phyloP scores from a whole-genome alignment of 306 rosid genomes.

The Medicago arabica region DNA sequence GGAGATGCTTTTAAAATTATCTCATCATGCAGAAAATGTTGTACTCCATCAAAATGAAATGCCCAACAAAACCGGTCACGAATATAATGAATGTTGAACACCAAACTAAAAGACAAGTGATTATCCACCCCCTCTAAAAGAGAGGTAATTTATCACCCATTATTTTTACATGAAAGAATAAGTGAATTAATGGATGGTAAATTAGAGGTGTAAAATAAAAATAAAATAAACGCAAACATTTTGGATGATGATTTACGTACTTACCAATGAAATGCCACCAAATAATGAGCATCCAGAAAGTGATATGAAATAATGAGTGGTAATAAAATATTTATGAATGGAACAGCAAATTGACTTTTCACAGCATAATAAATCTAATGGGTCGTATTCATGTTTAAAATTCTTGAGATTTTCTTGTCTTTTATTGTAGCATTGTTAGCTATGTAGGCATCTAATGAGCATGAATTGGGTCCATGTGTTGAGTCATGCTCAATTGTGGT shows the following conservation, averaged over 20 bases:
- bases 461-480: constrained; percentile 19
- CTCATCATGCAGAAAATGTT: too few relatives aligned
- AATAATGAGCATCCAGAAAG: constrained; percentile 4
- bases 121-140: neutral
- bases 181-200: neutral
- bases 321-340: neutral
- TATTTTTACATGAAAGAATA: too few relatives aligned
- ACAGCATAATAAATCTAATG: constrained; percentile 23
- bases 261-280: neutral
- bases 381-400: constrained; percentile 20
- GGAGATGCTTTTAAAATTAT: too few relatives aligned
- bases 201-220: neutral
- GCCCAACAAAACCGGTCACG: neutral
- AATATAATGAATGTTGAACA: neutral
- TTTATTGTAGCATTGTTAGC: constrained; percentile 16
- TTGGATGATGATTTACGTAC: neutral
- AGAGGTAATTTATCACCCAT: too few relatives aligned
- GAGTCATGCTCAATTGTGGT: constrained; percentile 28
- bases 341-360: neutral
- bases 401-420: constrained; percentile 21
- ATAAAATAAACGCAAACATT: too few relatives aligned
- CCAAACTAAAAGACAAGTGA: too few relatives aligned
- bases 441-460: constrained; percentile 15
- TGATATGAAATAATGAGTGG: too few relatives aligned
- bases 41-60: too few relatives aligned